Evolutionary conservation across 495 filamentous ascomycete species (phyloP), one percentile per base, ranked within the genome.

Genomic region (Oleoguttula mirabilis): DNA sequence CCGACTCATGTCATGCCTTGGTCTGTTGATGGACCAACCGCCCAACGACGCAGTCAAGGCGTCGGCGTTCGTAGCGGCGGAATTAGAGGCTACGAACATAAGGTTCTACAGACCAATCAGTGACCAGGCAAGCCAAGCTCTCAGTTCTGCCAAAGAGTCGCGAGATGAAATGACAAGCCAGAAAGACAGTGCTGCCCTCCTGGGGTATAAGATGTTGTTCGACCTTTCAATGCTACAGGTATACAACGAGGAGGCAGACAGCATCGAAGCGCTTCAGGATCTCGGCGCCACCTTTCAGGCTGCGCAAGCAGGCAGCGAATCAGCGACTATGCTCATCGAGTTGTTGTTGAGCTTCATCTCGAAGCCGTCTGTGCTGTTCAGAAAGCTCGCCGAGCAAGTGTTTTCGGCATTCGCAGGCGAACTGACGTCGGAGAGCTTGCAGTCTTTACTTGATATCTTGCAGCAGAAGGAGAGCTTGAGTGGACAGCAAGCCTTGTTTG

Each of bases 221-320:
- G 82, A 83, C n/a, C 69, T 93, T 42, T 79, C 80, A 1, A 73
- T 95, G 35, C 61, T 95, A 22, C 84, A 94, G 55, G 69, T 94
- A n/a, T 88, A 90, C 62, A 82, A 85, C 52, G 82, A 81, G 15
- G 84, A 92, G 43, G 70, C 80, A 0, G 90, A 96, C 50, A 83
- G 87, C 4, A 67, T 85, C 1, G 71, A 70, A 2, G 75, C 87
- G 47, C 68, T 90, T 5, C 71, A 80, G 14, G 85, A 93, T 52
- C 59, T 93, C 8, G 71, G 79, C 35, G 65, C 75, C 32, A 82
- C 77, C 58, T 84, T 80, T 47, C 66, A 81, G 35, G 78, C 79
- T 40, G 61, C 72, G 59, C 55, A 72, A 51, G 24, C 65, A 60
- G 39, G 60, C n/a, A 67, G 68, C 1, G 79, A 82, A 30, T 71